Percentiles rank a stretch among this genome's conserved stretches.
Evolutionary conservation across 495 filamentous ascomycete genomes (phyloP).

Genomic region (Neurospora sp.): DNA sequence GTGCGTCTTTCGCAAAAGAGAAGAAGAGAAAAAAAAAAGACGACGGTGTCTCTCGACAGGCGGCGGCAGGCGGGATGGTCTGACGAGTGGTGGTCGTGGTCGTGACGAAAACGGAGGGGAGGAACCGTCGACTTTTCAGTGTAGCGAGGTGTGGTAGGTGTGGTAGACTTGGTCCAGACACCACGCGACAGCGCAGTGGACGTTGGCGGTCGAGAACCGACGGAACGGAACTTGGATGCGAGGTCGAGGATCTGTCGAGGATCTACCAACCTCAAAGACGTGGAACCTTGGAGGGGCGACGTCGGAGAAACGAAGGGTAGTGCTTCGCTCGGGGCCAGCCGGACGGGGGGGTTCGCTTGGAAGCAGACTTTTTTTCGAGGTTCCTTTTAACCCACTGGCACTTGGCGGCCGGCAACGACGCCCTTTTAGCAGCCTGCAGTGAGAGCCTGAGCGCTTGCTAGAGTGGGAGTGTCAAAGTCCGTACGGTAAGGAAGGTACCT

Average conservation of each 20-base stretch:
- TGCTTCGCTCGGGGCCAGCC: not conserved
- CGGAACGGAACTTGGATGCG: not conserved
- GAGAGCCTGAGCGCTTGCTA: not conserved
- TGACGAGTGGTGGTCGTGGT: not conserved
- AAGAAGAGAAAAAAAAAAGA: not conserved
- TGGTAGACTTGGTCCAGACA: not conserved
- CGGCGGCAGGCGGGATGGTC: not conserved
- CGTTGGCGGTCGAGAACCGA: not conserved
- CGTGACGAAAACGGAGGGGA: not conserved
- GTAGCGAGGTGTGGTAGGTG: not conserved
- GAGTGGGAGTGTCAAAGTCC: not conserved
- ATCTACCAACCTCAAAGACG: not conserved
- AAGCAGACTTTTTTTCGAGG: not conserved
- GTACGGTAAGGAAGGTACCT: not conserved
- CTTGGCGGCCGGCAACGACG: not conserved
- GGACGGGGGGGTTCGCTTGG: not conserved
- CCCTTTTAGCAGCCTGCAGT: not conserved
- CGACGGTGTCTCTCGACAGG: not conserved
- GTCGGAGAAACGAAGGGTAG: not conserved
- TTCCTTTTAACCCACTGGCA: not conserved
- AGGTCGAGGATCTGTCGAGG: not conserved
- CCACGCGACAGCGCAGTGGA: not conserved
- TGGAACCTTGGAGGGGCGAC: not conserved
- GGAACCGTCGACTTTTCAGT: not conserved
- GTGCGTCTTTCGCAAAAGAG: not conserved